phyloP scores from a whole-genome alignment of 345 rosid genomes.

The Melastoma malabathricum region DNA sequence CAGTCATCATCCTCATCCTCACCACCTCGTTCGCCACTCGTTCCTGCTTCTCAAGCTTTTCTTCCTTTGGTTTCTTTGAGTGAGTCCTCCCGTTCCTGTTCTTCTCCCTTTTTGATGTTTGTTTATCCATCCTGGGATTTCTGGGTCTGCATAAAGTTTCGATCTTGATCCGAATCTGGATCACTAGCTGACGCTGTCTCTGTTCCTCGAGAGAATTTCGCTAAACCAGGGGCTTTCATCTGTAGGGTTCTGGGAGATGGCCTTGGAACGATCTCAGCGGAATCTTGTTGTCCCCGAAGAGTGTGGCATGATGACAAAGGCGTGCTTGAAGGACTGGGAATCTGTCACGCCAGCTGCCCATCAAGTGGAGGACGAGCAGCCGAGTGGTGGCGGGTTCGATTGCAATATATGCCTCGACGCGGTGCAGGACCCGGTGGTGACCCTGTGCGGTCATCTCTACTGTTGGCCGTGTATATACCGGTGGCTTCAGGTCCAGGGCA shows the following conservation, averaged over 20 bases:
- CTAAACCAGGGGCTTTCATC: too few relatives aligned
- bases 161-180: too few relatives aligned
- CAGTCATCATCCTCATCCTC: too few relatives aligned
- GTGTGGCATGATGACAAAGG: background rate
- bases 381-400: slow-evolving; percentile 16
- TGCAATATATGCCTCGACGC: slow-evolving; percentile 72
- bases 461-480: slow-evolving; percentile 98
- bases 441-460: slow-evolving; percentile 87
- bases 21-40: too few relatives aligned
- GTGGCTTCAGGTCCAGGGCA: slow-evolving; percentile 60
- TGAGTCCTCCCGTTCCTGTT: too few relatives aligned
- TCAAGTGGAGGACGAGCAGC: slow-evolving; percentile 7
- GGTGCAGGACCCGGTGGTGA: slow-evolving; percentile 82
- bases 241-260: slow-evolving; percentile 5
- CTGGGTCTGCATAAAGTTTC: too few relatives aligned
- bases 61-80: too few relatives aligned
- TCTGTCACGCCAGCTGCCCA: slow-evolving; percentile 2
- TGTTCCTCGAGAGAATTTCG: too few relatives aligned
- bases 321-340: slow-evolving; percentile 11
- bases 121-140: too few relatives aligned
- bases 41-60: too few relatives aligned
- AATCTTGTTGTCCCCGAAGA: slow-evolving; percentile 2
- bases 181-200: too few relatives aligned
- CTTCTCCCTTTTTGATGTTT: too few relatives aligned
- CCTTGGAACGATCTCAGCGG: slow-evolving; percentile 12